These are phyloP conservation scores for Taphrina populina DNA, from an alignment of 1,139 yeast species.

Conservation along the genomic window DNA sequence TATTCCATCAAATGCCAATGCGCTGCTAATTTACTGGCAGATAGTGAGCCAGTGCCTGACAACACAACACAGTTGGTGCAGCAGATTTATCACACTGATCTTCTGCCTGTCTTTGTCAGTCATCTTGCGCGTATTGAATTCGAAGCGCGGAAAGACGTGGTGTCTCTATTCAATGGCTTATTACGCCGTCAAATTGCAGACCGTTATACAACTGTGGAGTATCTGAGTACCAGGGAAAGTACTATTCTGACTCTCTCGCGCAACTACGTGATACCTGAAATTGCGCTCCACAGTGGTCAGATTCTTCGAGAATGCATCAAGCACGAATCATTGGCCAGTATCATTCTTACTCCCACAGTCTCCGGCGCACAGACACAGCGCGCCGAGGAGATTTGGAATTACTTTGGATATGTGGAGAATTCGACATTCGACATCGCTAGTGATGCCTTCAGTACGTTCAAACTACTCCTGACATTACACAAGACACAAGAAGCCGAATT, in stretches of 20 bases:
- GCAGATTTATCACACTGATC: conserved; percentile 71
- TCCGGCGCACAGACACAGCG: not conserved
- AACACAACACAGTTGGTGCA: conserved; percentile 66
- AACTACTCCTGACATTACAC: conserved; percentile 60
- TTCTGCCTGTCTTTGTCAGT: conserved; percentile 59
- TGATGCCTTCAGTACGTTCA: conserved; percentile 71
- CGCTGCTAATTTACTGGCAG: not conserved
- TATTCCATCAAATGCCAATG: not conserved
- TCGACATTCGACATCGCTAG: conserved; percentile 87
- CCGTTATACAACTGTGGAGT: conserved; percentile 84
- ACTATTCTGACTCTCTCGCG: conserved; percentile 61
- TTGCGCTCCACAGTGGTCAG: conserved; percentile 71
- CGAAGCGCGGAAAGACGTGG: conserved; percentile 84
- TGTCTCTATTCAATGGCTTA: conserved; percentile 68
- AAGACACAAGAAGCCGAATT: conserved; percentile 69
- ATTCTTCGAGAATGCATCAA: conserved; percentile 84
- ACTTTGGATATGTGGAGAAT: conserved; percentile 71
- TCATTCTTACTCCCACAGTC: conserved; percentile 48
- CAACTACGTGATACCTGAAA: conserved; percentile 58
- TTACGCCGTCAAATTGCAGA: conserved; percentile 76
- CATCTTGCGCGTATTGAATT: conserved; percentile 70
- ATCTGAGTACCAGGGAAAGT: conserved; percentile 65
- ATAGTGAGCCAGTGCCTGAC: conserved; percentile 48
- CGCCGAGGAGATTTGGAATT: conserved; percentile 67
- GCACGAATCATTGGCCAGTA: conserved; percentile 66